Percentiles rank a stretch among this genome's conserved stretches.
phyloP scores from a whole-genome alignment of 148 eudicot genomes.

The Fagopyrum homotropicum region DNA sequence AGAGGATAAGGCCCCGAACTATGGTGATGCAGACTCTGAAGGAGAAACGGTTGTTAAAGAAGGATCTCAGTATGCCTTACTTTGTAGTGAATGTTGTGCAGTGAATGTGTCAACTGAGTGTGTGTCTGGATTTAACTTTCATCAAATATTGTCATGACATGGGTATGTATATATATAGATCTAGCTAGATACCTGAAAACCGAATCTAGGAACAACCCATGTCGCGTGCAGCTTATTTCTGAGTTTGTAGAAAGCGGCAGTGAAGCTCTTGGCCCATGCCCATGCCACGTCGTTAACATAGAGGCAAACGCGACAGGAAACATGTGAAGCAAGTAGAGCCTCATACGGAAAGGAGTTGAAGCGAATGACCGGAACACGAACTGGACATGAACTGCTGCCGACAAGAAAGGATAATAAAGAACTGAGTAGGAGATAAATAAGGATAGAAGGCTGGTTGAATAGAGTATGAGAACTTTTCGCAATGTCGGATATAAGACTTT shows the following conservation, averaged over 20 bases:
- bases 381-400: constrained; percentile 46
- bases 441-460: too few species aligned
- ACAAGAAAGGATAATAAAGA: constrained; percentile 9
- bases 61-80: too few species aligned
- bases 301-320: constrained; percentile 29
- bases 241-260: constrained; percentile 36
- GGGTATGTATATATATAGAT: background rate
- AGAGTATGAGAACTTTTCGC: too few species aligned
- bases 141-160: background rate
- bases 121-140: too few species aligned
- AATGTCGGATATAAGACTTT: too few species aligned
- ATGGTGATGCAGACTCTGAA: background rate
- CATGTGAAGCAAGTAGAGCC: constrained; percentile 28
- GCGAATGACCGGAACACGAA: constrained; percentile 41
- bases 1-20: constrained; percentile 6
- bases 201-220: constrained; percentile 68
- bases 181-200: constrained; percentile 42
- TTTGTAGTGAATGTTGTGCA: background rate
- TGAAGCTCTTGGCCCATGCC: constrained; percentile 48
- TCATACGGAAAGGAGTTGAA: constrained; percentile 35
- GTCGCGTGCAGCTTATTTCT: constrained; percentile 43
- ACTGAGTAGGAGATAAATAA: too few species aligned
- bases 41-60: background rate
- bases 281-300: constrained; percentile 45
- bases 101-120: too few species aligned